phyloP scores from a whole-genome alignment of 192 early-diverging fungal species.

The Spizellomyces sp. region DNA sequence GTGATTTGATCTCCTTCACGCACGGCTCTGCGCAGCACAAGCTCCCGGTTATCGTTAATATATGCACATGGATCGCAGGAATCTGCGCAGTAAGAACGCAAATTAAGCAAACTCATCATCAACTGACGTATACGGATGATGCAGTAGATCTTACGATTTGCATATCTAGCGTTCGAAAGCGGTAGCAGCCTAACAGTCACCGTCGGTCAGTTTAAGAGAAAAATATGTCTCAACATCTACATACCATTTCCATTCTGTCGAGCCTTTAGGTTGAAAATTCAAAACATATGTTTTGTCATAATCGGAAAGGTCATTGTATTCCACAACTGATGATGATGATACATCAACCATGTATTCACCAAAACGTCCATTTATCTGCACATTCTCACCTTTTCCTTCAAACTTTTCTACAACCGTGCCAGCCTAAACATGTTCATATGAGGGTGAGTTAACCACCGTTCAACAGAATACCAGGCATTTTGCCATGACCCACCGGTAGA shows the following conservation, averaged over 20 bases:
- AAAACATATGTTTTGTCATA: constrained; percentile 44
- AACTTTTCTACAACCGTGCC: constrained; percentile 44
- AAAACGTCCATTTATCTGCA: background rate
- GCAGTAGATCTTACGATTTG: constrained; percentile 33
- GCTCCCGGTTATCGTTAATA: constrained; percentile 20
- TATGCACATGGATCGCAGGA: constrained; percentile 43
- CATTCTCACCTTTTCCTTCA: constrained; percentile 31
- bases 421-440: background rate
- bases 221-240: background rate
- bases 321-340: constrained; percentile 15
- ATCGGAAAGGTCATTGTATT: constrained; percentile 36
- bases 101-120: background rate
- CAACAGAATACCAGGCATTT: background rate
- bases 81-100: constrained; percentile 17
- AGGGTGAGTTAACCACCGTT: background rate
- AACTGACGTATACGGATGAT: background rate
- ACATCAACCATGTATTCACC: background rate
- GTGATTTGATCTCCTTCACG: constrained; percentile 39
- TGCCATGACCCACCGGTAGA: constrained; percentile 19
- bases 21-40: constrained; percentile 24
- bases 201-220: background rate
- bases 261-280: constrained; percentile 28
- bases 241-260: constrained; percentile 44
- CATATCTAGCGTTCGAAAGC: constrained; percentile 36
- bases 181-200: constrained; percentile 31